Base-by-base conservation (phyloP, 2,329 filamentous ascomycete genomes). In the Ophiocordyceps robertsii region DNA sequence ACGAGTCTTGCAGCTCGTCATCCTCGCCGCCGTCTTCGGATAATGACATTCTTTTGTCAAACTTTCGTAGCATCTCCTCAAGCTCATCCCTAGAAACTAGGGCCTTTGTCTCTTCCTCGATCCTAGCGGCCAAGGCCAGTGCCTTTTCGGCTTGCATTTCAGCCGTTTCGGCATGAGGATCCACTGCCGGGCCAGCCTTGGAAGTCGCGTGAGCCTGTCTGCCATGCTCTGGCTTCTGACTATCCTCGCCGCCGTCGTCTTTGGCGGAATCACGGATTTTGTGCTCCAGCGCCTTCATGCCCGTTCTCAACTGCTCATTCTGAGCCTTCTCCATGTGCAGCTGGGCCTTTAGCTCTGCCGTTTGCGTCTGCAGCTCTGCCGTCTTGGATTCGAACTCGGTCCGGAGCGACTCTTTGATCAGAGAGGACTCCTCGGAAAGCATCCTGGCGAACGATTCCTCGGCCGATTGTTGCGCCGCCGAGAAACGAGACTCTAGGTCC, bases 261-360 rank as follows among this genome's bases (percentile, higher is more conserved):
- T 33, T 19, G 11, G n/a, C 4, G 21, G n/a, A 12, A 24, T 10
- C 19, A 16, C 27, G 49, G 13, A 46, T 27, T 16, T 30, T 46
- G 13, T 43, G 29, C 13, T 42, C 42, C 36, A 51, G 32, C 2
- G 57, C 47, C 9, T 57, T 51, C 8, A 56, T 42, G 29, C 51
- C 53, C 9, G 45, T 44, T 35, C 56, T 52, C 7, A 64, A 47
- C 9, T 33, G 42, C 6, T 49, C 46, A 29, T 39, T 46, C 33
- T 41, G 40, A 16, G 39, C 29, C 17, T 37, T 43, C 37, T 51
- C 43, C 3, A 11, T 14, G 3, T 32, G 27, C 12, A 48, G 36
- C 5, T 45, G 40, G n/a, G 37, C 38, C 17, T 38, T 31, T 16
- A 50, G 40, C n/a, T 39, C 40, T 16, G 35, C 42, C 16, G 31